A percentile compares a stretch with the other conserved stretches of the same genome.
Evolutionary conservation across 2,329 filamentous ascomycete species (phyloP).

Genomic region (Microdochium trichocladiopsis): DNA sequence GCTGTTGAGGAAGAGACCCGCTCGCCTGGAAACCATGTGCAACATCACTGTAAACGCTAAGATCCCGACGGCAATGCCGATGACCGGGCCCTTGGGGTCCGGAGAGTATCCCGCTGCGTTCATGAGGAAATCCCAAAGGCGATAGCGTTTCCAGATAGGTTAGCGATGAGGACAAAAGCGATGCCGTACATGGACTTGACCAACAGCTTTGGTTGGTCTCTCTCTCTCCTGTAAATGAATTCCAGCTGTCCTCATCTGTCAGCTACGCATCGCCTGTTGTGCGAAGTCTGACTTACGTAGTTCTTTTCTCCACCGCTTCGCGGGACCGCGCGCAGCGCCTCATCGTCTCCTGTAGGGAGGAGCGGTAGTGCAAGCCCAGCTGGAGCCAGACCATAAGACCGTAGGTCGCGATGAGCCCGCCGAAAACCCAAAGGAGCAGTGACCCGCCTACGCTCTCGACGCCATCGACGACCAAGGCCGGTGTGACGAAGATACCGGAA

Average conservation of each 20-base stretch:
- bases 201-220: conserved; percentile 10
- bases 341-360: conserved; percentile 13
- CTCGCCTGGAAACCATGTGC: not conserved
- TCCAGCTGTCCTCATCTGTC: conserved; percentile 19
- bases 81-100: conserved; percentile 17
- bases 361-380: conserved; percentile 25
- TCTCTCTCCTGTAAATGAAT: conserved; percentile 22
- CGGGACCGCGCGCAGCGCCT: conserved; percentile 17
- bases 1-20: not conserved
- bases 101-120: conserved; percentile 18
- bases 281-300: conserved; percentile 15
- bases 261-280: not conserved
- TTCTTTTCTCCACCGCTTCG: conserved; percentile 32
- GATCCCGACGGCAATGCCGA: conserved; percentile 29
- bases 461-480: not conserved
- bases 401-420: conserved; percentile 10
- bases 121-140: conserved; percentile 26
- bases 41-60: not conserved
- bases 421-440: conserved; percentile 17
- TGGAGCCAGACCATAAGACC: conserved; percentile 20
- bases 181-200: conserved; percentile 30
- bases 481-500: not conserved
- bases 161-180: conserved; percentile 28
- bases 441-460: not conserved
- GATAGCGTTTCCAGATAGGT: conserved; percentile 31